These are phyloP conservation scores for Limnomonas spitsbergensis DNA, from an alignment of 139 green algal genomes.

Conservation along the genomic window DNA sequence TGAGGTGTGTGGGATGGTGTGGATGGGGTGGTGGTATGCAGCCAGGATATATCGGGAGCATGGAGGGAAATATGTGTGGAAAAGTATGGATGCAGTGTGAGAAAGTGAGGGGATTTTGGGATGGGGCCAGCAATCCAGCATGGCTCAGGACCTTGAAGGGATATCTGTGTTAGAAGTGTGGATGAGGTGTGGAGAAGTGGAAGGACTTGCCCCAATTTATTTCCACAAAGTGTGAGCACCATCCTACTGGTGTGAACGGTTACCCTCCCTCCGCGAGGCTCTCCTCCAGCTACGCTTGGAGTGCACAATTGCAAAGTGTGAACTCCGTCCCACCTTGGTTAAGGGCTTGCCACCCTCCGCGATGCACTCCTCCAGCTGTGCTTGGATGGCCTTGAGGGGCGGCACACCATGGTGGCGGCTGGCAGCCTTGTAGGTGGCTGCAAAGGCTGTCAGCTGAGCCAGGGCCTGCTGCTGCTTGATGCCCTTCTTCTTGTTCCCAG, in stretches of 20 bases:
- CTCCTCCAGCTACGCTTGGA: no score
- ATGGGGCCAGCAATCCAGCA: no score
- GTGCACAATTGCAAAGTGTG: no score
- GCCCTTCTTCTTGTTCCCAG: no score
- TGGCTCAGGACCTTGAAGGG: constrained; percentile 27
- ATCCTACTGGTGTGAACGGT: no score
- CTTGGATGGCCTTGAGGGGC: constrained; percentile 20
- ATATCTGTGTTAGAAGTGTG: constrained; percentile 13
- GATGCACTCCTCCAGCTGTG: constrained; percentile 21
- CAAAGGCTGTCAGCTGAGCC: constrained; percentile 28
- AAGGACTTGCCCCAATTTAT: no score
- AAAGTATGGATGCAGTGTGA: neutral
- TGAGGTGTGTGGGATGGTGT: neutral
- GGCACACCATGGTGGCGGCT: constrained; percentile 16
- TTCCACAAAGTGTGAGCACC: no score
- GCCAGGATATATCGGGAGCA: constrained; percentile 23
- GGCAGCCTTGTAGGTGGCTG: constrained; percentile 33
- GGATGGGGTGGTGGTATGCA: constrained; percentile 14
- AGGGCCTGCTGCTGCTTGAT: constrained; percentile 1
- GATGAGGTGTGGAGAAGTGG: neutral
- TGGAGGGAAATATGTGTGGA: constrained; percentile 23
- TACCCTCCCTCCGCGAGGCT: no score
- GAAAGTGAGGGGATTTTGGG: neutral
- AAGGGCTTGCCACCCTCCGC: constrained; percentile 18
- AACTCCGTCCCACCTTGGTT: constrained; percentile 18